Evolutionary conservation across 495 filamentous ascomycete species (phyloP).

Genomic region (Penicillium bialowiezense): DNA sequence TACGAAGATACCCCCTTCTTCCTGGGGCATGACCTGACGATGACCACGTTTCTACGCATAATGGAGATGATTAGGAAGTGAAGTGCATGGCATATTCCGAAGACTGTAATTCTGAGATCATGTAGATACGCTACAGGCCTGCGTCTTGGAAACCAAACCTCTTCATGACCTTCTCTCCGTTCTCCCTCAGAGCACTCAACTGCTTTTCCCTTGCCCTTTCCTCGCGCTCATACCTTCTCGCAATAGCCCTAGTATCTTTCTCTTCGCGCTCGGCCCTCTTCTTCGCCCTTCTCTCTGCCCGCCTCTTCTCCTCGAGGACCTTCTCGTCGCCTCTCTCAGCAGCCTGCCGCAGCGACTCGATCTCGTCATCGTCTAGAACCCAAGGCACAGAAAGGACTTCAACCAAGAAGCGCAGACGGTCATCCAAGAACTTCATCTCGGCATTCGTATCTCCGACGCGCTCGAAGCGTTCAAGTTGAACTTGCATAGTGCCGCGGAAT

Average conservation of each 20-base stretch:
- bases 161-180: conserved; percentile 31
- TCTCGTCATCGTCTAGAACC: conserved; percentile 54
- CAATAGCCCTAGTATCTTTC: conserved; percentile 34
- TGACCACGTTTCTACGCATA: conserved; percentile 9
- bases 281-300: conserved; percentile 34
- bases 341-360: conserved; percentile 52
- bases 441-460: conserved; percentile 61
- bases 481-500: conserved; percentile 63
- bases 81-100: background rate
- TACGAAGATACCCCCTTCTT: conserved; percentile 23
- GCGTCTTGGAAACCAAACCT: conserved; percentile 17
- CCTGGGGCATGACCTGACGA: conserved; percentile 21
- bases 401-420: conserved; percentile 57
- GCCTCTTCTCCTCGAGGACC: conserved; percentile 37
- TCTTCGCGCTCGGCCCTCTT: conserved; percentile 34
- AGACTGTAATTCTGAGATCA: too few species aligned
- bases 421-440: conserved; percentile 75
- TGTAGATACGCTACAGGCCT: too few species aligned
- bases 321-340: conserved; percentile 42
- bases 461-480: conserved; percentile 66
- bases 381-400: conserved; percentile 69
- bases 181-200: conserved; percentile 27
- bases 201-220: conserved; percentile 37
- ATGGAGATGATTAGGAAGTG: background rate
- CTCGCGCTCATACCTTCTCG: conserved; percentile 37